phyloP scores from a whole-genome alignment of 1,284 basidiomycete species.

The Coniophora puteana region DNA sequence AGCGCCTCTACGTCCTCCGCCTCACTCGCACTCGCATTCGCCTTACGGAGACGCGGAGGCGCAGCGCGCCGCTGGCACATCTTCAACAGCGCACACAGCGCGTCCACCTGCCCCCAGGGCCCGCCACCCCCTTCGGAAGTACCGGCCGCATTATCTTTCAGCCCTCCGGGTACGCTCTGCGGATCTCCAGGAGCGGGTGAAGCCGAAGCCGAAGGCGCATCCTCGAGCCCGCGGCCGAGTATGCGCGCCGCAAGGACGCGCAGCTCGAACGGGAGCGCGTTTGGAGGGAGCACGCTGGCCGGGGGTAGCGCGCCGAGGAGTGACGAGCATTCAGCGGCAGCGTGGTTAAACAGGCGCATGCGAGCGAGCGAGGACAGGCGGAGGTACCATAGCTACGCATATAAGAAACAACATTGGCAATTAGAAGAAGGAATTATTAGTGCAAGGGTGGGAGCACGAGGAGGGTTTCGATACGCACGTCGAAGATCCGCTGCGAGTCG shows the following conservation, averaged over 20 bases:
- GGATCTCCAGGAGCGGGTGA: too few species aligned
- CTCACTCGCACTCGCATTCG: conserved; percentile 35
- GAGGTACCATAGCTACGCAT: conserved; percentile 71
- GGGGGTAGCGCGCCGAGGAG: conserved; percentile 57
- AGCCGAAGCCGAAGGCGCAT: too few species aligned
- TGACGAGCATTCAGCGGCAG: conserved; percentile 73
- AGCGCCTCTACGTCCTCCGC: conserved; percentile 35
- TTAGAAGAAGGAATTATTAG: background rate
- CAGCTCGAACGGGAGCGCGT: conserved; percentile 72
- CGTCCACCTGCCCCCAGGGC: conserved; percentile 70
- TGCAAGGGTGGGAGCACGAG: background rate
- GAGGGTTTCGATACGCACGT: conserved; percentile 42
- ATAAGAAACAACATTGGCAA: conserved; percentile 1
- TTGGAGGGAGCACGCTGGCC: conserved; percentile 31
- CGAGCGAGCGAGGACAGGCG: conserved; percentile 74
- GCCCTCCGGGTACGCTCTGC: too few species aligned
- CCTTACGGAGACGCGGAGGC: too few species aligned
- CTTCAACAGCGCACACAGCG: conserved; percentile 72
- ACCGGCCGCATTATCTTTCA: too few species aligned
- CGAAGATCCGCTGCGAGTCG: conserved; percentile 59
- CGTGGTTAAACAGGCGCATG: conserved; percentile 77
- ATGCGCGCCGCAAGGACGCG: conserved; percentile 69
- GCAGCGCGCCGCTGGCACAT: conserved; percentile 70
- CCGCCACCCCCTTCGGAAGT: conserved; percentile 79
- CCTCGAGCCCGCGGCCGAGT: too few species aligned